Conservation (phyloP, 176 grass and related monocot genomes). For the Echinochloa phyllopogon region DNA sequence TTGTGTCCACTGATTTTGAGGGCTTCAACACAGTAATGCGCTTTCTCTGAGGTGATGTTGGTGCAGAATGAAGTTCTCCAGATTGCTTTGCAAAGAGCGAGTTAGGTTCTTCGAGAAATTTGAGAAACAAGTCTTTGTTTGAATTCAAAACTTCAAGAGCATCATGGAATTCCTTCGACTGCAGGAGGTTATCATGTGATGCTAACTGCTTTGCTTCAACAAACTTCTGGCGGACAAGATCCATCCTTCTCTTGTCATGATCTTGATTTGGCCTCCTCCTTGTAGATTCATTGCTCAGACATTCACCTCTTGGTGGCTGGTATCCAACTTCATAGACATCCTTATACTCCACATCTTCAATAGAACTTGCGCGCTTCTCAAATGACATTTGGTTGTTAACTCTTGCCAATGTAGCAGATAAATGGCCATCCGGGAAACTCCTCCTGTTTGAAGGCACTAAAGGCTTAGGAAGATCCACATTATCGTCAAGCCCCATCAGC, state of each 20-base stretch:
- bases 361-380: slow-evolving; percentile 39
- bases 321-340: slow-evolving; percentile 85
- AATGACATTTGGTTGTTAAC: slow-evolving; percentile 47
- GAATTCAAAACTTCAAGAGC: slow-evolving; percentile 90
- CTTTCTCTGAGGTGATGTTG: slow-evolving; percentile 68
- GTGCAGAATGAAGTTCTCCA: slow-evolving; percentile 47
- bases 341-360: slow-evolving; percentile 70
- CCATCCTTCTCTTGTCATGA: slow-evolving; percentile 65
- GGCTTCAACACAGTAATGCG: slow-evolving; percentile 91
- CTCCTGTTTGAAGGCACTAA: slow-evolving; percentile 48
- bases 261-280: slow-evolving; percentile 40
- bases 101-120: slow-evolving; percentile 95
- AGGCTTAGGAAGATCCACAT: slow-evolving; percentile 45
- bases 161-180: slow-evolving; percentile 86
- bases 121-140: slow-evolving; percentile 89
- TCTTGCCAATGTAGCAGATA: slow-evolving; percentile 42
- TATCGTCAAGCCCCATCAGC: slow-evolving; percentile 93
- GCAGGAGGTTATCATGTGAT: slow-evolving; percentile 71
- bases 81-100: slow-evolving; percentile 62
- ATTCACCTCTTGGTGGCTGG: slow-evolving; percentile 52
- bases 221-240: slow-evolving; percentile 87
- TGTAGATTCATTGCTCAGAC: slow-evolving; percentile 36
- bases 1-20: slow-evolving; percentile 61
- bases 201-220: slow-evolving; percentile 84
- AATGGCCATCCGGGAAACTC: slow-evolving; percentile 46